phyloP scores from a whole-genome alignment of 129 eudicot genomes.

The Logfia minima region DNA sequence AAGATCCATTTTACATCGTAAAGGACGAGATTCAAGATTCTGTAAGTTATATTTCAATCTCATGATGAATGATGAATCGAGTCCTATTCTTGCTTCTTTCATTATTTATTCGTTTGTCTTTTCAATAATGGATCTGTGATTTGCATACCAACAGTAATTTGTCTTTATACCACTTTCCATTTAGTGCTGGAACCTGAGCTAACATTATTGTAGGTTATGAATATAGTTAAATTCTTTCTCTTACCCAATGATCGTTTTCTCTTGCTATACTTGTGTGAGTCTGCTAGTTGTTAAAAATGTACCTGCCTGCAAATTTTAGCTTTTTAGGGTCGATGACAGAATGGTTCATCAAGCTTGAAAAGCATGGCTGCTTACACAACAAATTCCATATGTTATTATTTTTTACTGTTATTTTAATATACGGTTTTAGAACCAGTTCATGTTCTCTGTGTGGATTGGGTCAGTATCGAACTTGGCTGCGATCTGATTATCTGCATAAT shows the following conservation, averaged over 20 bases:
- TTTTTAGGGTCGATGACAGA: neutral
- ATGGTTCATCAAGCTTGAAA: neutral
- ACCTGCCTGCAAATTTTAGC: too few species aligned
- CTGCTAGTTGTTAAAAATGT: too few species aligned
- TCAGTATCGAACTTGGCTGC: neutral
- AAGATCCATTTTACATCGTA: conserved; percentile 81
- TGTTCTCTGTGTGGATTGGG: neutral
- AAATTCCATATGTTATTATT: too few species aligned
- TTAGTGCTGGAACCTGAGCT: conserved; percentile 4
- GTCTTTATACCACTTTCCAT: too few species aligned
- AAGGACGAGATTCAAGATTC: conserved; percentile 86
- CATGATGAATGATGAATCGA: neutral
- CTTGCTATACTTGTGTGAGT: too few species aligned
- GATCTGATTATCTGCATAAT: conserved; percentile 3
- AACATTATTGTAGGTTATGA: too few species aligned
- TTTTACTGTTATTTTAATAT: too few species aligned
- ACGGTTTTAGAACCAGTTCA: neutral
- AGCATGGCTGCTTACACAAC: neutral
- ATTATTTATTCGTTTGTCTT: neutral
- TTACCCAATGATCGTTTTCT: too few species aligned
- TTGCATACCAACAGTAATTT: neutral
- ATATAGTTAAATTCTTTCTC: too few species aligned
- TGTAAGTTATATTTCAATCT: conserved; percentile 41
- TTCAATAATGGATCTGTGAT: neutral
- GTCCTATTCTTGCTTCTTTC: neutral